Conservation (phyloP, 192 early-diverging fungal genomes). For the Allomyces arbusculus region DNA sequence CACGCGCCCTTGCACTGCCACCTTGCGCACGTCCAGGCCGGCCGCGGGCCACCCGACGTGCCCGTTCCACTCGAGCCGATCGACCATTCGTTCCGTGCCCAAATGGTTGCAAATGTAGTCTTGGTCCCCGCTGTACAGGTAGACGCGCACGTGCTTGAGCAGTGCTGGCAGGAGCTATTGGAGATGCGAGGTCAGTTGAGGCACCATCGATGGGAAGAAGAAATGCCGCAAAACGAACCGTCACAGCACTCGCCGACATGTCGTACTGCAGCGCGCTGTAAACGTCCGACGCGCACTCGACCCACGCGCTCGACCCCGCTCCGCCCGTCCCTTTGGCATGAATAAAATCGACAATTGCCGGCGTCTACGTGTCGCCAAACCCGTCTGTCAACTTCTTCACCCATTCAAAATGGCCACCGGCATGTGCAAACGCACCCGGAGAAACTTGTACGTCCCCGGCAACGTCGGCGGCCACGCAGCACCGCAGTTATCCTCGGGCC, state of each 20-base stretch:
- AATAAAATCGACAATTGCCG: too few species aligned
- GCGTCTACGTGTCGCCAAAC: too few species aligned
- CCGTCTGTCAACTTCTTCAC: too few species aligned
- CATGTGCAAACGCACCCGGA: background rate
- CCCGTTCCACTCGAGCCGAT: background rate
- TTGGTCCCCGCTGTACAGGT: background rate
- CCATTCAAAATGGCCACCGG: too few species aligned
- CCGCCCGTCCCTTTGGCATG: too few species aligned
- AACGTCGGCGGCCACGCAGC: background rate
- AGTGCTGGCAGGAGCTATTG: background rate
- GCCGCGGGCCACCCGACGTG: background rate
- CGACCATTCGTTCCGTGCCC: background rate
- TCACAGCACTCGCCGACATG: background rate
- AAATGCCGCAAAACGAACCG: too few species aligned
- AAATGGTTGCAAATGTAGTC: slow-evolving; percentile 4
- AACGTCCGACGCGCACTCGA: background rate
- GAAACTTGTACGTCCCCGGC: background rate
- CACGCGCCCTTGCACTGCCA: background rate
- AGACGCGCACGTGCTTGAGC: background rate
- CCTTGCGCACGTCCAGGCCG: too few species aligned
- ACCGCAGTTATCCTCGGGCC: slow-evolving; percentile 16
- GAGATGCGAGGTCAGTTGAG: too few species aligned
- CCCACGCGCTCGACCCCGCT: background rate
- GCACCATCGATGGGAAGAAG: too few species aligned
- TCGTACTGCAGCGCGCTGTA: background rate